A percentile compares a stretch with the other conserved stretches of the same genome.
phyloP scores from a whole-genome alignment of 2,329 filamentous ascomycete genomes.

The Beauveria sp. region DNA sequence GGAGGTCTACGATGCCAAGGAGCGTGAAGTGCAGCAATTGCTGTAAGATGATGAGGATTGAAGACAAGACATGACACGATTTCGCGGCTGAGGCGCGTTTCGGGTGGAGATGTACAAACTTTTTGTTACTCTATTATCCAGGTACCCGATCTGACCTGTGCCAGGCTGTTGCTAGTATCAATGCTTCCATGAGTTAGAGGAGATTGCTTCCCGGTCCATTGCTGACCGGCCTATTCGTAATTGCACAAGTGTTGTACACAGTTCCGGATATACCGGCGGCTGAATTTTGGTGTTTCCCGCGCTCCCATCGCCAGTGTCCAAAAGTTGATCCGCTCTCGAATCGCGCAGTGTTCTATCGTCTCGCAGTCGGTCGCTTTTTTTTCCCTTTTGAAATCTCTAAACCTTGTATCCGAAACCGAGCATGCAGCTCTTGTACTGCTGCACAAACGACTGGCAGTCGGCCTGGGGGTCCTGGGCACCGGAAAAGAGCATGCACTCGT shows the following conservation, averaged over 20 bases:
- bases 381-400: constrained; percentile 25
- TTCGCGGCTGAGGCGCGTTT: background rate
- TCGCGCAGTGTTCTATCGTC: background rate
- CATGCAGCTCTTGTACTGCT: constrained; percentile 89
- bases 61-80: background rate
- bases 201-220: background rate
- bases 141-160: background rate
- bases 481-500: constrained; percentile 99
- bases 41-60: background rate
- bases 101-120: background rate
- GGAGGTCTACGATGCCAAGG: constrained; percentile 21
- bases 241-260: constrained; percentile 20
- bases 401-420: constrained; percentile 81
- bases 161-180: background rate
- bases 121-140: background rate
- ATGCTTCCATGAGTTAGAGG: constrained; percentile 1
- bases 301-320: background rate
- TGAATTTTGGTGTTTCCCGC: background rate
- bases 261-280: background rate
- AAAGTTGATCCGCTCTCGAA: background rate
- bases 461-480: constrained; percentile 71
- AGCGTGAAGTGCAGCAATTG: constrained; percentile 17
- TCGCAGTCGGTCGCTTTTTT: background rate
- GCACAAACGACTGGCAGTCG: constrained; percentile 76
- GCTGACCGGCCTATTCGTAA: background rate